Percentiles rank a stretch among this genome's conserved stretches.
Evolutionary conservation across 768 basidiomycete genomes (phyloP).

Genomic region (Tremella fuciformis): DNA sequence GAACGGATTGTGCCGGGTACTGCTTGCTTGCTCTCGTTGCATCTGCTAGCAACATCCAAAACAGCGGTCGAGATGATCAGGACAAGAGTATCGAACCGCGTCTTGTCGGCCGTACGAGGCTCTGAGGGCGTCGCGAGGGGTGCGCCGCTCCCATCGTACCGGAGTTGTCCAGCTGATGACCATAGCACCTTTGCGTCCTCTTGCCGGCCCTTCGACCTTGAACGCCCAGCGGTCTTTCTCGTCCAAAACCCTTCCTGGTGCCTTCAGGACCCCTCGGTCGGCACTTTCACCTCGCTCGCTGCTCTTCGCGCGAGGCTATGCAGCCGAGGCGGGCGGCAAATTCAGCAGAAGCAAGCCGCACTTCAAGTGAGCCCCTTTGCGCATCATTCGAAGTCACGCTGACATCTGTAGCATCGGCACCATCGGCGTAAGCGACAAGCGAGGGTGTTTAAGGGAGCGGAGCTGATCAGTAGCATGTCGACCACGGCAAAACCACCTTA

Average conservation of each 20-base stretch:
- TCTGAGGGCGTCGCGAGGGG: constrained; percentile 13
- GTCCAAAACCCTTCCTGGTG: constrained; percentile 6
- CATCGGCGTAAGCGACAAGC: constrained; percentile 46
- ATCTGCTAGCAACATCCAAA: neutral
- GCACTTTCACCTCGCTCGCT: neutral
- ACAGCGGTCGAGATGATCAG: constrained; percentile 21
- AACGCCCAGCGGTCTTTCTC: constrained; percentile 7
- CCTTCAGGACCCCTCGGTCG: constrained; percentile 7
- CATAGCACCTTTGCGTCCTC: constrained; percentile 6
- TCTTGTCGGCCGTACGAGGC: constrained; percentile 17
- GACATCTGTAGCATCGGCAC: constrained; percentile 50
- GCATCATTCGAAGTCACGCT: neutral
- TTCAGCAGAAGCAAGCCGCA: constrained; percentile 52
- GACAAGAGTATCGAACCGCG: constrained; percentile 14
- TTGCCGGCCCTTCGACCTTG: constrained; percentile 13
- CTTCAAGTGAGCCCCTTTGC: constrained; percentile 51
- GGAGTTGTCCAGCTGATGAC: neutral
- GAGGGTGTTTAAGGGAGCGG: too few relatives aligned
- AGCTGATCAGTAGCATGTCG: constrained; percentile 49
- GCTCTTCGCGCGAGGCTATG: constrained; percentile 24
- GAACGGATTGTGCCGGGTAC: too few relatives aligned
- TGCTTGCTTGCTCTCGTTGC: neutral
- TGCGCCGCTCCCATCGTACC: neutral
- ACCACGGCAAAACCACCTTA: constrained; percentile 54
- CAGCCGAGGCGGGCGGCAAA: constrained; percentile 50